phyloP scores from a whole-genome alignment of 208 protist species.

The Trypanosomatidae sp. region DNA sequence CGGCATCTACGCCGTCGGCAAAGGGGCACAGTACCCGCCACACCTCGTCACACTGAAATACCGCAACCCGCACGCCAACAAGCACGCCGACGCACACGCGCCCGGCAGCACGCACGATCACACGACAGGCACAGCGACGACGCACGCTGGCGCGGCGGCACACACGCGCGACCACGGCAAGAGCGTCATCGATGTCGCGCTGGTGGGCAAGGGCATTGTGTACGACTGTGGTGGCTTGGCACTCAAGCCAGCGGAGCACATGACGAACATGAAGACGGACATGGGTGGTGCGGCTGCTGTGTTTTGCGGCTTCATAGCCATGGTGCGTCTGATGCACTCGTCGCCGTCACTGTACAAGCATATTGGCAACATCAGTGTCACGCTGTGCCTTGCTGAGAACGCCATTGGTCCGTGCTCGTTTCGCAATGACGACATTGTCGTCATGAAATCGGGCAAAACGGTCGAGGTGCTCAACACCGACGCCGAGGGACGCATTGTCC shows the following conservation, averaged over 20 bases:
- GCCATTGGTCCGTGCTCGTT: conserved; percentile 54
- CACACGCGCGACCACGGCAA: too few species aligned
- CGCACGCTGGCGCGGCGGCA: too few species aligned
- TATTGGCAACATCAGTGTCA: conserved; percentile 38
- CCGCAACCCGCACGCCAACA: conserved; percentile 19
- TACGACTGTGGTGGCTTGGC: conserved; percentile 85
- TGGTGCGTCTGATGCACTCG: conserved; percentile 17
- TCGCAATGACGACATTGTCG: conserved; percentile 76
- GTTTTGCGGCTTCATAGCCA: conserved; percentile 60
- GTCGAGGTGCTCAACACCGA: conserved; percentile 87
- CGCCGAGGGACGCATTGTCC: conserved; percentile 79
- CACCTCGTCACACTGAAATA: conserved; percentile 59
- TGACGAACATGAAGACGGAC: conserved; percentile 85
- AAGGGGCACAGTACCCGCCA: conserved; percentile 42
- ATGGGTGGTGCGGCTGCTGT: conserved; percentile 79
- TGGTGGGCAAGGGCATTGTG: conserved; percentile 81
- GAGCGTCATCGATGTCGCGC: conserved; percentile 19
- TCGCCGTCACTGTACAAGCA: conserved; percentile 3
- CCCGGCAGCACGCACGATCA: background rate
- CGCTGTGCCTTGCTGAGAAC: conserved; percentile 80
- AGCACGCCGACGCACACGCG: background rate
- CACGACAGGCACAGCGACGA: background rate
- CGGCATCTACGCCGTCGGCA: conserved; percentile 69
- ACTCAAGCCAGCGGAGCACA: conserved; percentile 55
- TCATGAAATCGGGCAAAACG: conserved; percentile 78